Base-by-base conservation (phyloP, 345 rosid genomes). In the Isatis tinctoria region DNA sequence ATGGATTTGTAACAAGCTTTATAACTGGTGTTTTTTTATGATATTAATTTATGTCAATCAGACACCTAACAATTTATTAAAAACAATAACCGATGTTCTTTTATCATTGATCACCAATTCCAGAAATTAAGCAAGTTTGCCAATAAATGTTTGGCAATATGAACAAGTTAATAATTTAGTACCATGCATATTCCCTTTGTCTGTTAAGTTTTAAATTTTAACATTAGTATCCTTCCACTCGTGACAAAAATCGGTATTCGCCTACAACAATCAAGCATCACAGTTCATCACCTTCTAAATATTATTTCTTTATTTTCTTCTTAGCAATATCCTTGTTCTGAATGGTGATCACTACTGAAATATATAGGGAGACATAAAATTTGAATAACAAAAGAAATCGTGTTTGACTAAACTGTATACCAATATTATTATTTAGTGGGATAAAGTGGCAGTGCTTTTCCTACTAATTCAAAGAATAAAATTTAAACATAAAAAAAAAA, bases 41-140 rank as follows among this genome's bases (percentile, higher is more conserved):
- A 51, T 26, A 30, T 26, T 52, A 52, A 22, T 9, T 24, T 0
- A 27, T 28, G 33, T 6, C 33, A 26, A 26, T 52, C 17, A 26
- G 10, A 51, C 17, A 52, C 33, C 58, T 26, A 52, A 27, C 7
- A 26, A 49, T 49, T 3, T n/a, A n/a, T n/a, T n/a, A 44, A 44
- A 44, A 13, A 44, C 9, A 1, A 16, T 51, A 22, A 10, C 32
- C 4, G 9, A 51, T 24, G 6, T 10, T 51, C 24, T 65, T 62
- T 39, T 39, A 26, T 69, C 54, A 30, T n/a, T n/a, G n/a, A n/a
- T 69, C 22, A 47, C 32, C 6, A 35, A 60, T 61, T 71, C 67
- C 60, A 47, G 59, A 60, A 71, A 60, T 48, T 48, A 60, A n/a
- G 75, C 49, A 71, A 71, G 11, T 60, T 27, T 60, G 67, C 60